Base-by-base conservation (phyloP, 495 filamentous ascomycete genomes). In the Lasiosphaeria miniovina region DNA sequence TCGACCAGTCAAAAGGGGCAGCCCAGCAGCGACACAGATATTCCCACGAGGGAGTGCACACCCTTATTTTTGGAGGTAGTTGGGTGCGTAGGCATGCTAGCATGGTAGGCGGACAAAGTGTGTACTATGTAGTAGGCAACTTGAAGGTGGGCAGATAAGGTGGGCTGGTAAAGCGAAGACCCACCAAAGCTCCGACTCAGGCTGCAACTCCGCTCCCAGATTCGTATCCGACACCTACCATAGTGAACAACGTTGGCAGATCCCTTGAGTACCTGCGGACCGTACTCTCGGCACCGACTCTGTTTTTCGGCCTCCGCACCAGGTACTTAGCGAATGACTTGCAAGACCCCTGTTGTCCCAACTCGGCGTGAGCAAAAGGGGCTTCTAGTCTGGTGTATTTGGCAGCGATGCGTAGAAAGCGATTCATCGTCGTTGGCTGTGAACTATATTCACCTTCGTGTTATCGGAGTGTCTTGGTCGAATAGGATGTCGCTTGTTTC, bases 401-500 rank as follows among this genome's bases (percentile, higher is more conserved):
- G 57, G 57, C 49, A 59, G 49, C 34, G 33, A 48, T 52, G 32
- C 57, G 57, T 49, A 59, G 48, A 52, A 59, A 48, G 57, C 57
- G 3, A 36, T 59, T 35, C 48, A 59, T 52, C 57, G 57, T 59
- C 57, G 50, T 59, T n/a, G n/a, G n/a, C n/a, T n/a, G n/a, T n/a
- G n/a, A n/a, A n/a, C n/a, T n/a, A n/a, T n/a, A n/a, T n/a, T 59
- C 48, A 43, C 57, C 57, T 59, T 59, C 57, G 48, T 52, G 46
- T 59, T 59, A 12, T 59, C 57, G 17, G 57, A 48, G 48, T 49
- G 57, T 48, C 49, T 59, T 15, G 57, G 57, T 49, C 43, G 57
- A 59, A 59, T 41, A 59, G 57, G 57, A 49, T 49, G 34, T 52
- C 48, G 57, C 49, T 59, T 52, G 40, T 59, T 59, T 59, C 57